phyloP scores from a whole-genome alignment of 768 basidiomycete genomes.

The Lactifluus rugatus region DNA sequence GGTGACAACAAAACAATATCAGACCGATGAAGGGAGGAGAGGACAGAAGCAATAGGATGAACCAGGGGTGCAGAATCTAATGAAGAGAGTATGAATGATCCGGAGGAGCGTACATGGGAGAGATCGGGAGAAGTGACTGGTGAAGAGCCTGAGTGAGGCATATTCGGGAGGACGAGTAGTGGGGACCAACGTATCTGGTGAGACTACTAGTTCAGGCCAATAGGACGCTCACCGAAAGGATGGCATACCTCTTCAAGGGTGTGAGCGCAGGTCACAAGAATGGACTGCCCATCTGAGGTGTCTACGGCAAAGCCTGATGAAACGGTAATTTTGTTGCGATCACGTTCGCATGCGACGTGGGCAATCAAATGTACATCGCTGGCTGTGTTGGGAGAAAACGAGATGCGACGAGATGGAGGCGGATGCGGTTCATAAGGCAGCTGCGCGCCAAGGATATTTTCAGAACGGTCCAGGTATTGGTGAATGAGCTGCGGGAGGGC shows the following conservation, averaged over 20 bases:
- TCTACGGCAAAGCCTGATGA: constrained; percentile 51
- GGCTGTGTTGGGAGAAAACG: constrained; percentile 14
- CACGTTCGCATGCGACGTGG: constrained; percentile 34
- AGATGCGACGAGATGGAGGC: constrained; percentile 23
- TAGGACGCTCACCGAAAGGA: not conserved
- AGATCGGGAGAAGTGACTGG: constrained; percentile 1
- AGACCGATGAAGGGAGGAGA: constrained; percentile 48
- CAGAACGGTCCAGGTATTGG: constrained; percentile 35
- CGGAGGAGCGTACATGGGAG: constrained; percentile 21
- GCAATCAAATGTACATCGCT: constrained; percentile 39
- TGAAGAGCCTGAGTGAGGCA: constrained; percentile 3
- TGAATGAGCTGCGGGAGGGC: constrained; percentile 29
- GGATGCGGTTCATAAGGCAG: constrained; percentile 48
- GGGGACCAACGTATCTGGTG: constrained; percentile 30
- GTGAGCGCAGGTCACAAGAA: constrained; percentile 51
- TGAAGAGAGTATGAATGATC: constrained; percentile 37
- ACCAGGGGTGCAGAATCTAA: constrained; percentile 22
- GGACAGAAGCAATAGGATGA: constrained; percentile 35
- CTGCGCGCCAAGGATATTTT: constrained; percentile 32
- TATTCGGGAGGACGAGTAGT: constrained; percentile 20
- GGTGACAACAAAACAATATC: constrained; percentile 42
- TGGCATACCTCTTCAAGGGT: constrained; percentile 48
- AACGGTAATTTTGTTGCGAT: constrained; percentile 38
- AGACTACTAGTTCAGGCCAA: not conserved
- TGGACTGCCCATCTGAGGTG: constrained; percentile 23